Conservation (phyloP, 257 asterid genomes). For the Salvia miltiorrhiza region DNA sequence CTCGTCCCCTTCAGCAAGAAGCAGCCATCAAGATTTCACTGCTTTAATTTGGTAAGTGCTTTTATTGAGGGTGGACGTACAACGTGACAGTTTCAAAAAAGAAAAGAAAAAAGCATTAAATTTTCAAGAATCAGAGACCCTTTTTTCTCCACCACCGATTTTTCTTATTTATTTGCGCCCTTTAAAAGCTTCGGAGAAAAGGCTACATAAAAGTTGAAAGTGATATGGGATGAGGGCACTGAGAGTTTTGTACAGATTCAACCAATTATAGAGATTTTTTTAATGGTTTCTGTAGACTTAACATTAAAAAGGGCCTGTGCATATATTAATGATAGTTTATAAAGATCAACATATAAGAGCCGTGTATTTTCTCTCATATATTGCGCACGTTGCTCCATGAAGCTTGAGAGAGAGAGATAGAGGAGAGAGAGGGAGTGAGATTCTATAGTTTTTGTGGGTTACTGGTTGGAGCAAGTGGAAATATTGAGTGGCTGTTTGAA, state of each 20-base stretch:
- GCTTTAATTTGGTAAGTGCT: slow-evolving; percentile 40
- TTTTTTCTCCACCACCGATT: neutral
- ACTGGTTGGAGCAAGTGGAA: slow-evolving; percentile 34
- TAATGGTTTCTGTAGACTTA: slow-evolving; percentile 8
- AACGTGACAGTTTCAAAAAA: slow-evolving; percentile 1
- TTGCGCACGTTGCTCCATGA: slow-evolving; percentile 46
- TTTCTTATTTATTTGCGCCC: slow-evolving; percentile 4
- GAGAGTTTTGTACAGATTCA: slow-evolving; percentile 29
- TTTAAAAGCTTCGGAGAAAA: slow-evolving; percentile 29
- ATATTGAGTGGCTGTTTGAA: slow-evolving; percentile 44
- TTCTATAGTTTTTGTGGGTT: slow-evolving; percentile 23
- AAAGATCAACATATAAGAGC: slow-evolving; percentile 16
- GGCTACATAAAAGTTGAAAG: slow-evolving; percentile 16
- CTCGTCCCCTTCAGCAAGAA: slow-evolving; percentile 4
- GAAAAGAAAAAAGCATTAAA: slow-evolving; percentile 19
- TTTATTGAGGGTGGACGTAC: slow-evolving; percentile 21
- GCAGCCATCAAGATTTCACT: slow-evolving; percentile 21
- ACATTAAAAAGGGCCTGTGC: neutral
- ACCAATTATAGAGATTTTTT: slow-evolving; percentile 17
- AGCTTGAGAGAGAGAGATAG: slow-evolving; percentile 23
- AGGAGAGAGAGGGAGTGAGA: neutral
- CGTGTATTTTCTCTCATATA: slow-evolving; percentile 1
- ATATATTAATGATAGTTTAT: slow-evolving; percentile 7
- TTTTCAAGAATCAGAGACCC: slow-evolving; percentile 16
- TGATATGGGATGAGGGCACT: slow-evolving; percentile 17